Base-by-base conservation (phyloP, 2,329 filamentous ascomycete genomes). In the Colletotrichum acutatum region DNA sequence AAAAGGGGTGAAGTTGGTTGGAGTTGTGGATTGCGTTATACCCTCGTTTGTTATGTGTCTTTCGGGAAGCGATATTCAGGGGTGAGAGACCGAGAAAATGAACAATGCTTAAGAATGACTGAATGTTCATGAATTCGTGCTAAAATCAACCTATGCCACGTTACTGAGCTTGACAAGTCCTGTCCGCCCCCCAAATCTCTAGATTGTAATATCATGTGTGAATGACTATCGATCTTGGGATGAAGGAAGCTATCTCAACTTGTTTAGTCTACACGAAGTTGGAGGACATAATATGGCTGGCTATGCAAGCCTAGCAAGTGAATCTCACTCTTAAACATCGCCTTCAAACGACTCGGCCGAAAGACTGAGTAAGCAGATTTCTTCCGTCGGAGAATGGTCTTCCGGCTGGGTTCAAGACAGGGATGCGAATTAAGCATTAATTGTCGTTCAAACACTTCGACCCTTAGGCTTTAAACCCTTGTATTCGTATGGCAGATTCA, bases 41-140 rank as follows among this genome's bases (percentile, higher is more conserved):
- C 62, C 62, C 52, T 65, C 62, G 32, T 65, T 65, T 46, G 14
- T 30, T n/a, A n/a, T 65, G 9, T 53, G 52, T 54, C 4, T 26
- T 14, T 6, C 22, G 16, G 22, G 24, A 42, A 42, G 22, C 14
- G 32, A 56, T 42, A 56, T 57, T 32, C 52, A 57, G n/a, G 32
- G 12, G 24, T 5, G 37, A 14, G 16, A 37, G 16, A 30, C 19
- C 22, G 6, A 61, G 37, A 2, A 53, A n/a, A 19, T 8, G 6
- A n/a, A 49, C 19, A n/a, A 49, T 4, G 16, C 42, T 49, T n/a
- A 4, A n/a, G 42, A n/a, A 49, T n/a, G 42, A 49, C 7, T 11
- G 42, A 19, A 9, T n/a, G 42, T 49, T 9, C 19, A 11, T n/a
- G 9, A 8, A 16, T 9, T 3, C 19, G 19, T 49, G 42, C 42